These are phyloP conservation scores for Penicillium cataractarum DNA, from an alignment of 495 filamentous ascomycete genomes.

Conservation along the genomic window DNA sequence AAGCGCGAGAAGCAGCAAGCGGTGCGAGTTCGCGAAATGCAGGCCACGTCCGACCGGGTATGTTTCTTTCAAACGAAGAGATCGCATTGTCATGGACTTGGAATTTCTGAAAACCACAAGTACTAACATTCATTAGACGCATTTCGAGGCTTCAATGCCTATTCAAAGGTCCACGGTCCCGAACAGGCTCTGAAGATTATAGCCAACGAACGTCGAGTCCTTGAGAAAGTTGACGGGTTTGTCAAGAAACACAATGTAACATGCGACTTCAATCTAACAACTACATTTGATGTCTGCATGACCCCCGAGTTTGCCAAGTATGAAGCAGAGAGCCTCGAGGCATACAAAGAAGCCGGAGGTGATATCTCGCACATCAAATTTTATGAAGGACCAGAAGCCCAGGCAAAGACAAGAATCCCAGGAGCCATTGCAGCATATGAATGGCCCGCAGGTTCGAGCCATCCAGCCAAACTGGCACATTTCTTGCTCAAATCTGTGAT, in stretches of 20 bases:
- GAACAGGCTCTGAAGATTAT: constrained; percentile 38
- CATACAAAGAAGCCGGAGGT: constrained; percentile 32
- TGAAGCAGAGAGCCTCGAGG: constrained; percentile 30
- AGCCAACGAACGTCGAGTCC: constrained; percentile 31
- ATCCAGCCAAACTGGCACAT: constrained; percentile 37
- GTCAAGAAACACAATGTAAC: constrained; percentile 30
- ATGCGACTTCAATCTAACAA: constrained; percentile 36
- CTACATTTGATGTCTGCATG: constrained; percentile 40
- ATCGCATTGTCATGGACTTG: neutral
- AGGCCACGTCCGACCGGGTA: constrained; percentile 39
- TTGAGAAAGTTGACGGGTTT: constrained; percentile 32
- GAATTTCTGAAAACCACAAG: neutral
- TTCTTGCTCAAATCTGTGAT: constrained; percentile 32
- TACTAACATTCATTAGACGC: constrained; percentile 23
- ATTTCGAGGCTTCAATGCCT: constrained; percentile 38
- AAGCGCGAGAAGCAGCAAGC: constrained; percentile 36
- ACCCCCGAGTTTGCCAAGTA: constrained; percentile 33
- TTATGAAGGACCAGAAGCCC: constrained; percentile 28
- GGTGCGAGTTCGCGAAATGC: constrained; percentile 39
- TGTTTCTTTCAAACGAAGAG: neutral
- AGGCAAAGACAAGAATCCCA: constrained; percentile 26
- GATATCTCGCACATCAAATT: constrained; percentile 32
- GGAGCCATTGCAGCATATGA: constrained; percentile 37
- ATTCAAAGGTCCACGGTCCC: constrained; percentile 32
- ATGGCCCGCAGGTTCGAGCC: constrained; percentile 37